Evolutionary conservation across 2,329 filamentous ascomycete genomes (phyloP).

Genomic region (Cladorrhinum sp.): DNA sequence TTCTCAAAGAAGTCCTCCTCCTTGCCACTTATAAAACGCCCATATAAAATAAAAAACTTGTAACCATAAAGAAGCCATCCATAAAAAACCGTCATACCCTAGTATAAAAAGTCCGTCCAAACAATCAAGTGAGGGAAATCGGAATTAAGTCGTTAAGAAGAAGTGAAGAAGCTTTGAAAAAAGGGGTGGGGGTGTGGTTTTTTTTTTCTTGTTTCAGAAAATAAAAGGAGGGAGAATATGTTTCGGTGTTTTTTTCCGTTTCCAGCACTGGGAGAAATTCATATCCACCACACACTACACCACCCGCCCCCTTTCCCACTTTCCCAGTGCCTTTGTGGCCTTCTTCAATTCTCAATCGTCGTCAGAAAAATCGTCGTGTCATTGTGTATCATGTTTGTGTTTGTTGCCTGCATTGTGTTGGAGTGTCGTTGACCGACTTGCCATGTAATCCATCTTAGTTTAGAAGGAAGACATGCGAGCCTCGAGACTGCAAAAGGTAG

Average conservation of each 20-base stretch:
- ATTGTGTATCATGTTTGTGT: background rate
- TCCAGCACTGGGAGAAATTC: constrained; percentile 10
- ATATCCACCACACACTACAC: background rate
- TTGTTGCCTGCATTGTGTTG: background rate
- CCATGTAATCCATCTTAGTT: background rate
- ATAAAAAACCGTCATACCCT: background rate
- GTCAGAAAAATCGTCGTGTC: constrained; percentile 6
- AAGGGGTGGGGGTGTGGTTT: background rate
- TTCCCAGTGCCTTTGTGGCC: constrained; percentile 1
- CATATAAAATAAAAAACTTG: background rate
- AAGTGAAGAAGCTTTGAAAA: background rate
- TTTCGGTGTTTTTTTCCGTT: background rate
- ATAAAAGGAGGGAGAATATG: constrained; percentile 5
- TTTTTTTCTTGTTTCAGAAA: background rate
- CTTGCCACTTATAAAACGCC: background rate
- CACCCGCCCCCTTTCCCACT: constrained; percentile 2
- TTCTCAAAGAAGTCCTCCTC: background rate
- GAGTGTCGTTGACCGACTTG: background rate
- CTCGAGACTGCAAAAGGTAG: constrained; percentile 62
- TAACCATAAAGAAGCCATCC: background rate
- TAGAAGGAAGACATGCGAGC: constrained; percentile 52
- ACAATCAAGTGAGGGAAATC: background rate
- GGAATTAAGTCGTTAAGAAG: background rate
- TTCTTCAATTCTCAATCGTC: constrained; percentile 1
- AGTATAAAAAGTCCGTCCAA: background rate